These are phyloP conservation scores for Fraxinus excelsior DNA, from an alignment of 257 asterid species.

Conservation along the genomic window DNA sequence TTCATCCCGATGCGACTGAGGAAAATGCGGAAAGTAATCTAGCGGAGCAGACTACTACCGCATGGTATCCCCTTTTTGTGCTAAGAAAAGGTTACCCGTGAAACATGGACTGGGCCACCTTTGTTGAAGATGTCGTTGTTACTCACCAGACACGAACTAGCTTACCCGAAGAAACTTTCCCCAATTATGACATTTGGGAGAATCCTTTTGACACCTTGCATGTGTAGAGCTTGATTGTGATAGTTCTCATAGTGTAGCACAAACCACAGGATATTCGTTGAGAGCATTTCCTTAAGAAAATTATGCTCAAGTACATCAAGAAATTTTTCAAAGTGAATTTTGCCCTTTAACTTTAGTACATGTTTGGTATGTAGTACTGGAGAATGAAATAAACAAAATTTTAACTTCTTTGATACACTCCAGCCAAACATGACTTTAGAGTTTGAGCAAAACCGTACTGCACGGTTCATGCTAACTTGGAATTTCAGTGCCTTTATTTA, in stretches of 20 bases:
- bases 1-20: too few species aligned
- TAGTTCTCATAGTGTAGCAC: conserved; percentile 27
- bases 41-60: too few species aligned
- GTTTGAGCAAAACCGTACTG: too few species aligned
- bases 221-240: conserved; percentile 78
- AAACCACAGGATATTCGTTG: conserved; percentile 19
- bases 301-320: neutral
- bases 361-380: neutral
- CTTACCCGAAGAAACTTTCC: conserved; percentile 96
- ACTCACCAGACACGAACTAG: conserved; percentile 95
- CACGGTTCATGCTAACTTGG: too few species aligned
- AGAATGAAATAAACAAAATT: neutral
- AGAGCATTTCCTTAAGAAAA: conserved; percentile 5
- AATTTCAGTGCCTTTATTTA: neutral
- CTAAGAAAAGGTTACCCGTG: conserved; percentile 98
- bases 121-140: conserved; percentile 78
- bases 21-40: too few species aligned
- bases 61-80: too few species aligned
- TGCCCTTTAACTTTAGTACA: conserved; percentile 1
- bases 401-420: neutral
- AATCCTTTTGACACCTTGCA: conserved; percentile 96
- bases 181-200: conserved; percentile 97
- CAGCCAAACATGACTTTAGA: too few species aligned
- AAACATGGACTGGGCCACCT: conserved; percentile 98
- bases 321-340: conserved; percentile 15